A percentile compares a stretch with the other conserved stretches of the same genome.
Conservation (phyloP, 495 filamentous ascomycete genomes). For the Viridothelium virens region DNA sequence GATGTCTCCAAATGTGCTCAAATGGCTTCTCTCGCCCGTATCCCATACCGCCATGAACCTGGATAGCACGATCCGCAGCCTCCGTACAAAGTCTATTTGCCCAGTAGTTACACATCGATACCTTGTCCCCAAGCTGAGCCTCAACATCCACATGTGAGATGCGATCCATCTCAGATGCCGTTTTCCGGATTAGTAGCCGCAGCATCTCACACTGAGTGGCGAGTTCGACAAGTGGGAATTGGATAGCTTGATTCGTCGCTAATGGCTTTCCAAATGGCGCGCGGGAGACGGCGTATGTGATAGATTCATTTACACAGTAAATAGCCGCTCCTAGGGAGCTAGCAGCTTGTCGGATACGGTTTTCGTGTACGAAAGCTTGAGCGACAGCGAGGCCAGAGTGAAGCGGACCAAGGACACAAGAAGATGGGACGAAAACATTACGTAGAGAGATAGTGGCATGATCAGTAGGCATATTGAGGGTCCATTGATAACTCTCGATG, state of each 20-base stretch:
- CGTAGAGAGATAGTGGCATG: conserved; percentile 48
- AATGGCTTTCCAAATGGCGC: conserved; percentile 50
- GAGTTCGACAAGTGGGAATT: conserved; percentile 54
- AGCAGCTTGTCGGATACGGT: conserved; percentile 53
- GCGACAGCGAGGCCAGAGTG: conserved; percentile 48
- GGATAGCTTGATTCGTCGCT: conserved; percentile 51
- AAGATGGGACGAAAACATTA: conserved; percentile 43
- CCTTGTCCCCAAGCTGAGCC: conserved; percentile 46
- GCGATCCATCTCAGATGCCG: conserved; percentile 51
- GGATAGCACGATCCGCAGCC: conserved; percentile 53
- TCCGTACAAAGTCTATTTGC: conserved; percentile 51
- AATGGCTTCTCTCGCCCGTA: conserved; percentile 35
- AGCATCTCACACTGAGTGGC: conserved; percentile 54
- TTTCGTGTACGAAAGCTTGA: conserved; percentile 57
- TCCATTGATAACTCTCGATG: conserved; percentile 51
- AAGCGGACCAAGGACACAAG: conserved; percentile 42
- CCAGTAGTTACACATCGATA: conserved; percentile 60
- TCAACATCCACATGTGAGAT: conserved; percentile 47
- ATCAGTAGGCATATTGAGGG: conserved; percentile 56
- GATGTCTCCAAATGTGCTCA: conserved; percentile 40
- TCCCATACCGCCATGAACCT: conserved; percentile 48
- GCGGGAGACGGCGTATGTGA: conserved; percentile 45
- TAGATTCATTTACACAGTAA: conserved; percentile 48
- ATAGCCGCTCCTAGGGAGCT: conserved; percentile 50
- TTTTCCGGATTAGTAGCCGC: conserved; percentile 50